These are phyloP conservation scores for Cyanidioschyzon merolae DNA, from an alignment of 23 red algal genomes.

Conservation along the genomic window DNA sequence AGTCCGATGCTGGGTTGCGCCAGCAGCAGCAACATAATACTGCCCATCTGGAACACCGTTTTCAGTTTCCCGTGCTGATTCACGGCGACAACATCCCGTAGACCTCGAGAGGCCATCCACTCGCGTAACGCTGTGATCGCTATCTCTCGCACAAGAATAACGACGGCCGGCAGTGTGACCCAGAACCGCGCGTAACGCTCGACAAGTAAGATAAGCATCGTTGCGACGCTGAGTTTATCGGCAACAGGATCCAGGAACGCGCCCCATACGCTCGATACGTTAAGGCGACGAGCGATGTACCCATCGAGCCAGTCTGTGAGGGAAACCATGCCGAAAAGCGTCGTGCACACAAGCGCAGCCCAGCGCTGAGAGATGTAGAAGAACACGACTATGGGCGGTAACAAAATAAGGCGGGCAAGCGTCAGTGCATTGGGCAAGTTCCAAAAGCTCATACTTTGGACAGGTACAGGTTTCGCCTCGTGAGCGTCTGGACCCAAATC, in stretches of 20 bases:
- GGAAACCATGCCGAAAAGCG: conserved; percentile 49
- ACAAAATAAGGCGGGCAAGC: conserved; percentile 35
- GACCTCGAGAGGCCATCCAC: conserved; percentile 59
- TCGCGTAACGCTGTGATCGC: conserved; percentile 73
- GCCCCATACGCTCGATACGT: conserved; percentile 39
- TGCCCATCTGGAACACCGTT: conserved; percentile 77
- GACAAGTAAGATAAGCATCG: conserved; percentile 43
- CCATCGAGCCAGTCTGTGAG: conserved; percentile 87
- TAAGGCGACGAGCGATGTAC: conserved; percentile 69
- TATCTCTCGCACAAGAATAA: conserved; percentile 55
- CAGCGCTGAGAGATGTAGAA: conserved; percentile 23
- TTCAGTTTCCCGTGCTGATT: conserved; percentile 67
- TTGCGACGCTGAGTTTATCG: conserved; percentile 85
- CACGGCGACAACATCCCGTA: conserved; percentile 54
- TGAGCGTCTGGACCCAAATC: background rate
- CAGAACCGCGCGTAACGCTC: background rate
- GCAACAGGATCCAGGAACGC: conserved; percentile 95
- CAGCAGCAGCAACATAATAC: conserved; percentile 37
- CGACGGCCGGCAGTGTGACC: conserved; percentile 13
- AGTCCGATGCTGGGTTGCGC: background rate
- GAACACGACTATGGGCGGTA: conserved; percentile 34
- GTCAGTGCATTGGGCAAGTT: conserved; percentile 62
- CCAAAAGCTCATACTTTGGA: background rate
- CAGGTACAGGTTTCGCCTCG: background rate
- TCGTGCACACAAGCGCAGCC: conserved; percentile 14